Evolutionary conservation across 2,329 filamentous ascomycete species (phyloP).

Genomic region (Aspergillus sojae): DNA sequence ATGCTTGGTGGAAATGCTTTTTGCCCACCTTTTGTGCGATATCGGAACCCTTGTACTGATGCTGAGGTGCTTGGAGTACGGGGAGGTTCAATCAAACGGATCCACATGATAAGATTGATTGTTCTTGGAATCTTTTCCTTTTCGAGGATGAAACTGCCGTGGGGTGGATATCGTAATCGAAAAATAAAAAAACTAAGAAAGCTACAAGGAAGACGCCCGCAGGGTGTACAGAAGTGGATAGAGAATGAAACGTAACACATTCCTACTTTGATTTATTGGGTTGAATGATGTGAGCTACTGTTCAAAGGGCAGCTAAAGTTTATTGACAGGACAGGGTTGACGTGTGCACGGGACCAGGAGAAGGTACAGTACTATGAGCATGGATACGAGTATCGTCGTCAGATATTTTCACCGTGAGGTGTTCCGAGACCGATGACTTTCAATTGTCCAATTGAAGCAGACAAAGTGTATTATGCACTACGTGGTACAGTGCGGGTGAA

Average conservation of each 20-base stretch:
- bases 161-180: constrained; percentile 4
- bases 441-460: not conserved
- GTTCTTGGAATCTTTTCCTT: constrained; percentile 6
- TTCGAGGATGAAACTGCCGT: not conserved
- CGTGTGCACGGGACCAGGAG: not conserved
- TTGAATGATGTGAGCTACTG: not conserved
- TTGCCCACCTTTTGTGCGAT: not conserved
- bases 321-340: not conserved
- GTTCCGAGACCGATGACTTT: not conserved
- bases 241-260: not conserved
- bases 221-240: too few relatives aligned
- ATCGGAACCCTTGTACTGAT: not conserved
- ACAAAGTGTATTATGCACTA: not conserved
- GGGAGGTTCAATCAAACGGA: constrained; percentile 8
- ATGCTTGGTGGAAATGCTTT: not conserved
- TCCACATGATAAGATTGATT: constrained; percentile 32
- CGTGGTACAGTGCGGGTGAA: not conserved
- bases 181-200: not conserved
- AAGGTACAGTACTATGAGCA: not conserved
- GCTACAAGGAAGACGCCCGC: not conserved
- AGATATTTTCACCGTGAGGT: not conserved
- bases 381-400: not conserved
- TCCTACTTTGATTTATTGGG: not conserved
- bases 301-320: not conserved
- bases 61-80: not conserved